Evolutionary conservation across 2,329 filamentous ascomycete genomes (phyloP).

Genomic region (Waltergamsia citrina): DNA sequence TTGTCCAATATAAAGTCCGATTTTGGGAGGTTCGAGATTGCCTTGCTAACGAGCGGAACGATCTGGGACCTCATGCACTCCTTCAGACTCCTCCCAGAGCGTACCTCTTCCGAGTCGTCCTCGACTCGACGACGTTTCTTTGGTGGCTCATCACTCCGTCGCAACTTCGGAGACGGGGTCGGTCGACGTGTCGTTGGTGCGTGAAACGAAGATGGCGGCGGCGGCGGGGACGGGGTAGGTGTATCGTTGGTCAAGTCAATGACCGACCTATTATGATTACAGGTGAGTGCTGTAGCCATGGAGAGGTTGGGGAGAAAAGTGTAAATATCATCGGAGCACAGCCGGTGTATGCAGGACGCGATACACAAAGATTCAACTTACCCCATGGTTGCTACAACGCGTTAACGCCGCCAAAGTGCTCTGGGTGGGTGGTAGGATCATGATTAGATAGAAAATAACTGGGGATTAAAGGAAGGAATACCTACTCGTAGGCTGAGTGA

Average conservation of each 20-base stretch:
- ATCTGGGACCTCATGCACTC: constrained; percentile 19
- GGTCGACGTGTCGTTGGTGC: no score
- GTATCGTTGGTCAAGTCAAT: constrained; percentile 17
- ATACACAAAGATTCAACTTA: background rate
- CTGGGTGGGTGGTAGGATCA: background rate
- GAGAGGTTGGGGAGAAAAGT: constrained; percentile 13
- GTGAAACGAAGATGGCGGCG: constrained; percentile 1
- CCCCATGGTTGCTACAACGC: background rate
- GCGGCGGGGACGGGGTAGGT: constrained; percentile 5
- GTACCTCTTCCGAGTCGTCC: no score
- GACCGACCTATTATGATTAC: constrained; percentile 15
- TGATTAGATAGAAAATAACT: background rate
- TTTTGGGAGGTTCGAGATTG: constrained; percentile 12
- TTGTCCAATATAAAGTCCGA: constrained; percentile 13
- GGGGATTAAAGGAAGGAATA: background rate
- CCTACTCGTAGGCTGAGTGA: no score
- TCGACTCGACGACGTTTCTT: constrained; percentile 19
- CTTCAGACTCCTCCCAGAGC: constrained; percentile 9
- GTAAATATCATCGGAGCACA: constrained; percentile 13
- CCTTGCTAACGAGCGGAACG: constrained; percentile 18
- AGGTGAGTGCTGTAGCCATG: no score
- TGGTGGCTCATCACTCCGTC: constrained; percentile 14
- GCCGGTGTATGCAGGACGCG: background rate
- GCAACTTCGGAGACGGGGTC: no score
- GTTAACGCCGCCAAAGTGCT: background rate